These are phyloP conservation scores for Kodamaea arcana DNA, from an alignment of 1,139 yeast genomes.

Conservation along the genomic window DNA sequence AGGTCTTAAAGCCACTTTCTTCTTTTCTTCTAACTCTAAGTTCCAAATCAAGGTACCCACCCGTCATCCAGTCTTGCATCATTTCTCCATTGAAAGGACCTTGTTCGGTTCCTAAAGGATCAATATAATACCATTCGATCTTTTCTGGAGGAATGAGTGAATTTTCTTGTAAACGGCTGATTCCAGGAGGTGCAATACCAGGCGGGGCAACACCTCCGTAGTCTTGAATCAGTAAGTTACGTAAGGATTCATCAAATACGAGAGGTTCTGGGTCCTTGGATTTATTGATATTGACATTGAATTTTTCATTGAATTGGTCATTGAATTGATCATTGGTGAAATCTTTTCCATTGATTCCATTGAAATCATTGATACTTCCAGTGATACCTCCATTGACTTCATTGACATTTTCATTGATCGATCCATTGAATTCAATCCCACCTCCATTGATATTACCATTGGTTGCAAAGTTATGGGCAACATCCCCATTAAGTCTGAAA, in stretches of 20 bases:
- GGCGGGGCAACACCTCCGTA: not conserved
- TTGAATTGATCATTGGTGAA: not conserved
- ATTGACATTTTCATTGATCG: not conserved
- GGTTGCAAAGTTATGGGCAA: too few relatives aligned
- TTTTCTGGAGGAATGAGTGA: slow-evolving; percentile 28
- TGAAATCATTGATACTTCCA: not conserved
- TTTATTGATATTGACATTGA: not conserved
- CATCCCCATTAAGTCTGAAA: not conserved
- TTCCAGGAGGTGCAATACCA: slow-evolving; percentile 20
- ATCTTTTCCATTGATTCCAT: not conserved
- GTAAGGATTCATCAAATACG: slow-evolving; percentile 6
- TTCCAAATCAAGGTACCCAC: slow-evolving; percentile 56
- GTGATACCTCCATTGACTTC: not conserved
- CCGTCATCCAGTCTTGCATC: slow-evolving; percentile 78
- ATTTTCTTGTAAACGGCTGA: slow-evolving; percentile 8
- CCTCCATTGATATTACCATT: not conserved
- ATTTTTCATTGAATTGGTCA: not conserved
- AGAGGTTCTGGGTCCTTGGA: not conserved
- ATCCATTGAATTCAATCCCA: not conserved
- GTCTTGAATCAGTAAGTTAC: not conserved
- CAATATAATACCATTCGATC: slow-evolving; percentile 69
- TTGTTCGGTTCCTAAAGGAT: slow-evolving; percentile 65
- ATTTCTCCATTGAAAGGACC: slow-evolving; percentile 74
- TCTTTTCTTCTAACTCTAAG: slow-evolving; percentile 55
- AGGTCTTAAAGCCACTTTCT: slow-evolving; percentile 35